A percentile compares a stretch with the other conserved stretches of the same genome.
Conservation (phyloP, 1,284 basidiomycete genomes). For the Wallemia ichthyophaga region DNA sequence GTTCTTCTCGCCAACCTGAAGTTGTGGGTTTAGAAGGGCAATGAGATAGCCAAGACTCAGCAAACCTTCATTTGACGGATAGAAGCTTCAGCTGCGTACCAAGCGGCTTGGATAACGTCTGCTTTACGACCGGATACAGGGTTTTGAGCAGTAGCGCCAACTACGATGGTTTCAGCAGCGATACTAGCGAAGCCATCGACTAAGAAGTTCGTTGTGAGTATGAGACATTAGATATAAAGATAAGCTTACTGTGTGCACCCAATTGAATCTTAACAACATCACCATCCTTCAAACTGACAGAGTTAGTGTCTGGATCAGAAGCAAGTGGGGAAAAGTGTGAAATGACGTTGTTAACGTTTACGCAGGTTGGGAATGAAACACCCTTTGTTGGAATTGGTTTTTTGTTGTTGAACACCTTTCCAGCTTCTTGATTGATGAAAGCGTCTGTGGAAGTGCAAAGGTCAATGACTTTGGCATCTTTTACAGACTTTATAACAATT, state of each 20-base stretch:
- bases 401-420: background rate
- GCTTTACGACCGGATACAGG: conserved; percentile 61
- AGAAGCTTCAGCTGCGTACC: conserved; percentile 66
- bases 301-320: conserved; percentile 27
- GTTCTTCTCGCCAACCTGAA: conserved; percentile 77
- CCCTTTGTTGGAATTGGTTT: conserved; percentile 17
- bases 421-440: background rate
- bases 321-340: conserved; percentile 26
- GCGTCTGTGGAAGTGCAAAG: background rate
- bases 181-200: conserved; percentile 35
- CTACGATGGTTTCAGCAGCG: conserved; percentile 65
- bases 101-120: conserved; percentile 76
- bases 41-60: background rate
- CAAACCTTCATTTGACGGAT: conserved; percentile 15
- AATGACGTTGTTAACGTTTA: conserved; percentile 53
- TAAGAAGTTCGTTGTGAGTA: too few species aligned
- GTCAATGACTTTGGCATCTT: background rate
- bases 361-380: conserved; percentile 69
- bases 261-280: conserved; percentile 90
- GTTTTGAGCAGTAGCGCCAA: conserved; percentile 36
- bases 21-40: background rate
- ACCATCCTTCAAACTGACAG: conserved; percentile 32
- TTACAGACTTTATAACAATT: background rate
- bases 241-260: conserved; percentile 55
- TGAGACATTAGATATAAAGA: background rate